Evolutionary conservation across 345 rosid genomes (phyloP), one percentile per base, ranked within the genome.

Genomic region (Dimocarpus longan): DNA sequence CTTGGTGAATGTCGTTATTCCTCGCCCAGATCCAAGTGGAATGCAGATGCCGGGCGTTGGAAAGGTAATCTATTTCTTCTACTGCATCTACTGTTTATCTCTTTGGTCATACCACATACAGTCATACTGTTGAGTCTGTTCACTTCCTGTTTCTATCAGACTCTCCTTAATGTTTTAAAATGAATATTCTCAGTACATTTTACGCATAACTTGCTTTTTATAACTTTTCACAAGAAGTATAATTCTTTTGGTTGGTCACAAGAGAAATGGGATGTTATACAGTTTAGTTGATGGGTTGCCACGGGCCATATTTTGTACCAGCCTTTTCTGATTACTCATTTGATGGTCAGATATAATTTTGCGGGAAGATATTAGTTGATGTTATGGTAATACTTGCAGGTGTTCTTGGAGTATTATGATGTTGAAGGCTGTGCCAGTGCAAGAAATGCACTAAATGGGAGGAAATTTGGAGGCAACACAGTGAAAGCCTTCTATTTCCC

Each of bases 1-100:
- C 16, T 72, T 81, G 77, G 71, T 76, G 48, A 71, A 72, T 43
- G 83, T 81, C 40, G 80, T 81, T 32, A 81, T 81, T 72, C 83
- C 83, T 71, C 77, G 83, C 64, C 80, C 83, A 71, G 56, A 74
- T 71, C 65, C 66, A 24, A 57, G 1, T 66, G 80, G 69, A 67
- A 72, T 66, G 19, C 39, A 70, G 73, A 66, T 37, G 28, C 32
- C 80, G 0, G 83, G 83, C 8, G 71, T 73, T 54, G 83, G 83
- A 76, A 81, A 72, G 83, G 83, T 81, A 71, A 65, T 74, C 10
- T 52, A 1, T 52, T 24, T 42, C 37, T 4, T 10, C 40, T 70
- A 15, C 68, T 19, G 75, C 13, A 71, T 18, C 52, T 19, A 4
- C 42, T n/a, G 1, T 42, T 68, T 9, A 19, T 26, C 18, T 50